These are phyloP conservation scores for Triticum dicoccoides DNA, from an alignment of 176 grass and related monocot genomes.

Conservation along the genomic window DNA sequence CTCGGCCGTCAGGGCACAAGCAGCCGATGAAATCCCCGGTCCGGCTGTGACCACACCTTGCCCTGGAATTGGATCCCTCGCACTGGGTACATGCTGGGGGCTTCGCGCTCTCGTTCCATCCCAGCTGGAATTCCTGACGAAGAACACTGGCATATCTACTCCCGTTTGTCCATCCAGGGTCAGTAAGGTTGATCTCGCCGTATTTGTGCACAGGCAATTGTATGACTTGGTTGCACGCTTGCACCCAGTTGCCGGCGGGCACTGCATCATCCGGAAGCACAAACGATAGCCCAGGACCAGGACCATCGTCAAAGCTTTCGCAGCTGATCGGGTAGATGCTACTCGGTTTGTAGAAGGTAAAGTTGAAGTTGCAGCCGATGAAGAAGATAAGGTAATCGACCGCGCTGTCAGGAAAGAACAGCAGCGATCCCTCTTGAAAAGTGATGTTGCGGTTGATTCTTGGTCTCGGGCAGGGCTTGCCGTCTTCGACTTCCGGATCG, in stretches of 20 bases:
- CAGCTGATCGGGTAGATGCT: not conserved
- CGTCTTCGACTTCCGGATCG: not conserved
- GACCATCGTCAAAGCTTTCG: not conserved
- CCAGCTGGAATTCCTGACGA: not conserved
- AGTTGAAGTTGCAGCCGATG: not conserved
- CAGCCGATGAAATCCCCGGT: rapidly evolving
- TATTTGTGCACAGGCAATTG: not conserved
- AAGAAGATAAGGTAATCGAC: constrained; percentile 9
- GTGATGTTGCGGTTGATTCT: not conserved
- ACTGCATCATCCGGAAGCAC: not conserved
- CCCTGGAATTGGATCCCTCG: not conserved
- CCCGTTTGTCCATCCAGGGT: not conserved
- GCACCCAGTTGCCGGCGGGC: not conserved
- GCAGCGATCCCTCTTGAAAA: rapidly evolving
- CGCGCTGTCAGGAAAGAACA: not conserved
- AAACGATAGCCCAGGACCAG: not conserved
- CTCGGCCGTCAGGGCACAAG: not conserved
- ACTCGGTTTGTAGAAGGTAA: rapidly evolving
- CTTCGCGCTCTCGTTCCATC: rapidly evolving
- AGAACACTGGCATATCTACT: not conserved
- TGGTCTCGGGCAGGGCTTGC: not conserved
- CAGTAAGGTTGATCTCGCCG: rapidly evolving
- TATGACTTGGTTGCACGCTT: rapidly evolving
- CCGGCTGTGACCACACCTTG: not conserved
- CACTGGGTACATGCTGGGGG: rapidly evolving